Percentiles rank a stretch among this genome's conserved stretches.
Evolutionary conservation across 768 basidiomycete species (phyloP).

Genomic region (Xerocomellus dryophilus): DNA sequence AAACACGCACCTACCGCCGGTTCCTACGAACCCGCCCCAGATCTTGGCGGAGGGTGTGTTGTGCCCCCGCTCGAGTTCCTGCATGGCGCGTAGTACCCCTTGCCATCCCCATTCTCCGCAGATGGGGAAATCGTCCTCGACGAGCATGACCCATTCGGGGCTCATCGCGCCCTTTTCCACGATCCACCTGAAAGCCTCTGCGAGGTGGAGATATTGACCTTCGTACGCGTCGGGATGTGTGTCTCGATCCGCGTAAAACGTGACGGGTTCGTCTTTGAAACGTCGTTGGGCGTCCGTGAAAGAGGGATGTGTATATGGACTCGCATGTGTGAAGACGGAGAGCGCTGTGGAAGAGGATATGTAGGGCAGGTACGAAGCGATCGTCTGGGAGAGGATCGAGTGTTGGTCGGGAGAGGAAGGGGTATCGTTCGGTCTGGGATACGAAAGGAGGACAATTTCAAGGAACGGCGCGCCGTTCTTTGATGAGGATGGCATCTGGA

Average conservation of each 20-base stretch:
- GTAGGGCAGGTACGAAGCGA: constrained; percentile 38
- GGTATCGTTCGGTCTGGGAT: constrained; percentile 37
- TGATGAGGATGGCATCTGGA: constrained; percentile 14
- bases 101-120: constrained; percentile 38
- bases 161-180: constrained; percentile 11
- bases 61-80: constrained; percentile 26
- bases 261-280: constrained; percentile 25
- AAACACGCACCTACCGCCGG: constrained; percentile 37
- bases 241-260: constrained; percentile 32
- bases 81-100: constrained; percentile 34
- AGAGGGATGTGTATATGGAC: constrained; percentile 25
- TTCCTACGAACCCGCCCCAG: constrained; percentile 40
- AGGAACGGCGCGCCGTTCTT: constrained; percentile 30
- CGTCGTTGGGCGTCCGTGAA: constrained; percentile 28
- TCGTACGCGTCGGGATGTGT: constrained; percentile 19
- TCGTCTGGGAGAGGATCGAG: constrained; percentile 35
- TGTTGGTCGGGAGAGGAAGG: constrained; percentile 15
- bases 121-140: constrained; percentile 45
- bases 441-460: constrained; percentile 41
- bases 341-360: constrained; percentile 28
- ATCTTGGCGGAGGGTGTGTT: constrained; percentile 15
- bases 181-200: constrained; percentile 41
- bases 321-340: constrained; percentile 40
- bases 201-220: constrained; percentile 41
- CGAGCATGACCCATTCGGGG: constrained; percentile 43